Conservation (phyloP, 768 basidiomycete genomes). For the Lactifluus pinguis region DNA sequence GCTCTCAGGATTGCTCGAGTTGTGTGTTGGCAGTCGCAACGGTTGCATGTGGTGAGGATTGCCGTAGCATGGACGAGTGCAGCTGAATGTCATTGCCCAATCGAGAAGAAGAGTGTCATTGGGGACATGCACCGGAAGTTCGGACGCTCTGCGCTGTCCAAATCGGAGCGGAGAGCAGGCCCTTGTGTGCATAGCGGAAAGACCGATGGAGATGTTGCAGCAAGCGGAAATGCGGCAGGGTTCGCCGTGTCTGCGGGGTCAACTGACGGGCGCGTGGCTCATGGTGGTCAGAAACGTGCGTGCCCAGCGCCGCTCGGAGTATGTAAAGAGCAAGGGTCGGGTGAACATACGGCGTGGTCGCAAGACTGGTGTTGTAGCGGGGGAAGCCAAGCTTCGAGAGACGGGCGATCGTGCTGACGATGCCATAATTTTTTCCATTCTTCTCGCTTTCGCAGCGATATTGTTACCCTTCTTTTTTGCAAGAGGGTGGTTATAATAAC, state of each 20-base stretch:
- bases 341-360: conserved; percentile 8
- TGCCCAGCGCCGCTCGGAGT: conserved; percentile 1
- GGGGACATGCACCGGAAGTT: conserved; percentile 2
- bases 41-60: conserved; percentile 4
- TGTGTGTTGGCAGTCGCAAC: conserved; percentile 7
- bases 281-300: conserved; percentile 17
- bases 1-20: conserved; percentile 6
- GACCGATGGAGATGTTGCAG: neutral
- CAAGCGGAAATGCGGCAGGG: conserved; percentile 6
- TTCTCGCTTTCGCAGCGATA: conserved; percentile 16
- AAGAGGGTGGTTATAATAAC: neutral
- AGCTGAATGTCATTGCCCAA: neutral
- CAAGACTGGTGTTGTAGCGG: conserved; percentile 14
- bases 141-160: neutral
- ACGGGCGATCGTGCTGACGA: conserved; percentile 4
- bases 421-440: conserved; percentile 17
- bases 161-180: conserved; percentile 15
- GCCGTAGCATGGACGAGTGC: conserved; percentile 5
- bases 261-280: neutral
- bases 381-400: conserved; percentile 14
- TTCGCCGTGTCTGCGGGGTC: neutral
- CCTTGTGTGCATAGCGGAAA: conserved; percentile 5
- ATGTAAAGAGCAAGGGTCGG: conserved; percentile 15
- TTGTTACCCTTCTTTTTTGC: too few species aligned
- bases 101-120: neutral